Evolutionary conservation across 148 eudicot species (phyloP).

Genomic region (Heliosperma pusillum): DNA sequence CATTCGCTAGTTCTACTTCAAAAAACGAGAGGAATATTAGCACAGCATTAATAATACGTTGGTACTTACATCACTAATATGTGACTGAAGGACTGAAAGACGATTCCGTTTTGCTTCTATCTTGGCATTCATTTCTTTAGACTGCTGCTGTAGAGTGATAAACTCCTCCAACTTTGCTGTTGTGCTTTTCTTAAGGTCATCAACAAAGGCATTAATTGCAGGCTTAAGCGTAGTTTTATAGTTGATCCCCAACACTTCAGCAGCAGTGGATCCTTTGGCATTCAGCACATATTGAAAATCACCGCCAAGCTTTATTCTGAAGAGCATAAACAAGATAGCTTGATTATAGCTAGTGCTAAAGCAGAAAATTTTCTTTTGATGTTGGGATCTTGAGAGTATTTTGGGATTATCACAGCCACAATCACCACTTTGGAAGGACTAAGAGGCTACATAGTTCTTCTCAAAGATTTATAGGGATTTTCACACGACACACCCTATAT

Average conservation of each 20-base stretch:
- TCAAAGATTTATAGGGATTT: neutral
- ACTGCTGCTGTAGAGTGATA: constrained; percentile 66
- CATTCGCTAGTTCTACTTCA: neutral
- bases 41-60: neutral
- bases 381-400: too few relatives aligned
- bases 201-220: constrained; percentile 50
- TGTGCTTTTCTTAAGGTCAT: constrained; percentile 57
- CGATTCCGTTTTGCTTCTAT: constrained; percentile 59
- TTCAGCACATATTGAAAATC: constrained; percentile 60
- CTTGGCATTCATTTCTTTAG: constrained; percentile 53
- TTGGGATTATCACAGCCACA: neutral
- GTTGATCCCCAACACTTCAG: constrained; percentile 75
- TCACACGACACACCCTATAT: too few relatives aligned
- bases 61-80: constrained; percentile 60
- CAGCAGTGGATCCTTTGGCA: constrained; percentile 61
- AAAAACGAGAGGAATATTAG: neutral
- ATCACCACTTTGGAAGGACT: neutral
- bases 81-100: constrained; percentile 53
- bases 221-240: constrained; percentile 73
- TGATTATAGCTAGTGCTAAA: neutral
- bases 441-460: neutral
- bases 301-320: constrained; percentile 77
- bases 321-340: constrained; percentile 4
- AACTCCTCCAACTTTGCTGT: constrained; percentile 65
- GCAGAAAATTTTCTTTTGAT: neutral